Percentiles rank a stretch among this genome's conserved stretches.
These are phyloP conservation scores for Verticillium tricorpus DNA, from an alignment of 2,329 filamentous ascomycete genomes.

Conservation along the genomic window DNA sequence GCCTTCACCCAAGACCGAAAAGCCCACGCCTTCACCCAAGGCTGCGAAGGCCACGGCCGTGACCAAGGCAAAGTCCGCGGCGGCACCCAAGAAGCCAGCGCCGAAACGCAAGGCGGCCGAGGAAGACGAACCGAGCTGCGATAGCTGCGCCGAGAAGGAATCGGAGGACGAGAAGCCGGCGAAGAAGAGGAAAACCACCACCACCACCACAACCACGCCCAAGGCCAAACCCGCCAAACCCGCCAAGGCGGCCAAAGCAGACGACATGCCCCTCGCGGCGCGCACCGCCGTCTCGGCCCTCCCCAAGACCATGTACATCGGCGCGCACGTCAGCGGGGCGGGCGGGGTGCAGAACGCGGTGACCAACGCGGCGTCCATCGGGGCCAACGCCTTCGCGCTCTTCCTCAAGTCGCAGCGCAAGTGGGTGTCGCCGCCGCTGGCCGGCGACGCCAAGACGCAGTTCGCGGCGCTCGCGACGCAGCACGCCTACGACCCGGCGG, in stretches of 20 bases:
- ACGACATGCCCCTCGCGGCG: constrained; percentile 58
- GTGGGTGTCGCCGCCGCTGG: constrained; percentile 80
- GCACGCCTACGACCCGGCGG: constrained; percentile 65
- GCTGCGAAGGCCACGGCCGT: neutral
- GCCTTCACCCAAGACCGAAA: neutral
- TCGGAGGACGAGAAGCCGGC: constrained; percentile 17
- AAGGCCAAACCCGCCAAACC: constrained; percentile 1
- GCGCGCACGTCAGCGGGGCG: constrained; percentile 86
- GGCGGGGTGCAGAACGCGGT: constrained; percentile 90
- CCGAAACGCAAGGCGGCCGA: constrained; percentile 1
- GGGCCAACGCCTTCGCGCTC: constrained; percentile 87
- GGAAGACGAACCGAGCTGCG: constrained; percentile 19
- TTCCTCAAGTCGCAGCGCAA: constrained; percentile 97
- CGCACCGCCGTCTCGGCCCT: constrained; percentile 62
- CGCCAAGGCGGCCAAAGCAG: constrained; percentile 32
- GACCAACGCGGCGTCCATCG: constrained; percentile 71
- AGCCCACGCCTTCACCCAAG: constrained; percentile 7
- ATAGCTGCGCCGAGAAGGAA: constrained; percentile 13
- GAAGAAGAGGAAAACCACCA: constrained; percentile 39
- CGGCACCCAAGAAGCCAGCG: constrained; percentile 12
- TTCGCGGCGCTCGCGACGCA: constrained; percentile 67
- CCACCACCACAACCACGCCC: neutral
- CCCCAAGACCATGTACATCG: constrained; percentile 72
- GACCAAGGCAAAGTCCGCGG: constrained; percentile 17
- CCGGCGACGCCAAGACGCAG: constrained; percentile 58